phyloP scores from a whole-genome alignment of 352 stramenopile genomes.

The Phytophthora crassamura region DNA sequence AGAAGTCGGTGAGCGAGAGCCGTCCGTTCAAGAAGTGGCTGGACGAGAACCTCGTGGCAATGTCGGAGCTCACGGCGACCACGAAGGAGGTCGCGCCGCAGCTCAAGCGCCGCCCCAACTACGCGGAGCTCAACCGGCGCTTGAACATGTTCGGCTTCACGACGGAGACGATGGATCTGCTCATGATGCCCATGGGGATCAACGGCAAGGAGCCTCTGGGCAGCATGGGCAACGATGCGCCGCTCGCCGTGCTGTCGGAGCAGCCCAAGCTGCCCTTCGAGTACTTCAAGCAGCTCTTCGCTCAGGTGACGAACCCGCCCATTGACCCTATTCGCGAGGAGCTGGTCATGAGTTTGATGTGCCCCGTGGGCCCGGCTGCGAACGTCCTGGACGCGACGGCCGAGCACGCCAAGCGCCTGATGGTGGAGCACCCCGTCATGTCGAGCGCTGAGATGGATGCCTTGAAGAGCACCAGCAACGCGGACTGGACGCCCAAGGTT shows the following conservation, averaged over 20 bases:
- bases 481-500: constrained; percentile 63
- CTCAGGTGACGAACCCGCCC: constrained; percentile 96
- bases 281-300: constrained; percentile 98
- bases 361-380: constrained; percentile 94
- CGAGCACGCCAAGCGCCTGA: constrained; percentile 81
- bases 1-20: constrained; percentile 89
- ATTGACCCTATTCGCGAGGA: constrained; percentile 98
- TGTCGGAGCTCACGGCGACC: constrained; percentile 70
- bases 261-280: constrained; percentile 95
- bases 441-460: constrained; percentile 93
- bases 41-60: constrained; percentile 89
- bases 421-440: constrained; percentile 95
- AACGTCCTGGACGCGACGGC: constrained; percentile 92
- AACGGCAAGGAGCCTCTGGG: constrained; percentile 94
- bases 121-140: constrained; percentile 83
- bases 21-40: constrained; percentile 95
- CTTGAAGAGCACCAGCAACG: constrained; percentile 82
- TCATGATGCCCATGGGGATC: constrained; percentile 96
- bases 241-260: constrained; percentile 93
- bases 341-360: constrained; percentile 97
- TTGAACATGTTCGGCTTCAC: constrained; percentile 97
- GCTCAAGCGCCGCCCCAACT: constrained; percentile 48
- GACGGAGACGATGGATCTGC: constrained; percentile 95
- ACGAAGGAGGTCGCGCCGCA: constrained; percentile 27
- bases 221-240: constrained; percentile 96